Base-by-base conservation (phyloP, 306 rosid genomes). In the Cucurbita argyrosperma region DNA sequence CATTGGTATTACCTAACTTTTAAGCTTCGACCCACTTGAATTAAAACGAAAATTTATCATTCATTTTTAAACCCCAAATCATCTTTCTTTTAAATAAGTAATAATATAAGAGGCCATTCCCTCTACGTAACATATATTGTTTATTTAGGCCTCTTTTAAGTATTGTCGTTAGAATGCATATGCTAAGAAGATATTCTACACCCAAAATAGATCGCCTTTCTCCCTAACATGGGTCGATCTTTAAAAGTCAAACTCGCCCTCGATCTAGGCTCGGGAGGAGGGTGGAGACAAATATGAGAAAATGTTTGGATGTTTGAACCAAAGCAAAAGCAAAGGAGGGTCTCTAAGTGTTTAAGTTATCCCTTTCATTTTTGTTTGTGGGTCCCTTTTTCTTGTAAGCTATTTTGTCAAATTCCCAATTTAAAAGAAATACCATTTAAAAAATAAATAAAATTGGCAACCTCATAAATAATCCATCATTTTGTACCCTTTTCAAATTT, bases 391-490 rank as follows among this genome's bases (percentile, higher is more conserved):
- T n/a, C 15, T 18, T 19, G 13, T 64, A 39, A 64, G 30, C 35
- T 6, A 42, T n/a, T 4, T 40, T 65, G 53, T 42, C 52, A 42
- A 65, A 1, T 65, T 42, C 52, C 52, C 14, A 42, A 9, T 7
- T 63, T 26, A 26, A 26, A 26, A 26, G 30, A 26, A 26, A 26
- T 26, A 26, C 30, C 30, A 30, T 65, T 11, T 47, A 5, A 47
- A 11, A 10, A 50, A 49, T 26, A 50, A 50, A 47, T 10, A 47
- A 16, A 16, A n/a, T 10, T 39, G 19, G 5, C 5, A 66, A 45
- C 38, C 55, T 66, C 38, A 45, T 66, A 66, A 66, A 66, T 66
- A 66, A 66, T 45, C 72, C 45, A 43, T 66, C 54, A 66, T 45
- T 45, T 45, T 67, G 72, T 67, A 67, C 11, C 18, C 18, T 67